Conservation (phyloP, 768 basidiomycete species). For the Mycena albidolilacea region DNA sequence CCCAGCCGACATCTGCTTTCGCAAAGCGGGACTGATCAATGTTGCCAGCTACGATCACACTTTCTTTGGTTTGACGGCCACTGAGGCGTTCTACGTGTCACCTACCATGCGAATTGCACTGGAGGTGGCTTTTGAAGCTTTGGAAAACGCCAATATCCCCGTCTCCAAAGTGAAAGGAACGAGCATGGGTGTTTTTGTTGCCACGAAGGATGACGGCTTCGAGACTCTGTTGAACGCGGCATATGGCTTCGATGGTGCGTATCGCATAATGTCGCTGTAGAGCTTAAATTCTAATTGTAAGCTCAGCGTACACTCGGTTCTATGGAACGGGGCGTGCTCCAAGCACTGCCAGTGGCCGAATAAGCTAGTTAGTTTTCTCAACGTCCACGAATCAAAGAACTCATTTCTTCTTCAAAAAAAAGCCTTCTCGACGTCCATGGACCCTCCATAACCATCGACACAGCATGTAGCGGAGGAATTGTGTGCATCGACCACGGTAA, state of each 20-base stretch:
- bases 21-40: slow-evolving; percentile 32
- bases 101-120: slow-evolving; percentile 37
- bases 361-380: slow-evolving; percentile 38
- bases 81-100: slow-evolving; percentile 38
- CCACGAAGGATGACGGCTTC: slow-evolving; percentile 36
- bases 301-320: slow-evolving; percentile 35
- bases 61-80: slow-evolving; percentile 39
- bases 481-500: slow-evolving; percentile 38
- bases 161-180: slow-evolving; percentile 34
- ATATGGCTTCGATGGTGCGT: slow-evolving; percentile 36
- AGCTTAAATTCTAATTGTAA: background rate
- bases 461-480: slow-evolving; percentile 39
- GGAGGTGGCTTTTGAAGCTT: slow-evolving; percentile 37
- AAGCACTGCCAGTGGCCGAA: slow-evolving; percentile 33
- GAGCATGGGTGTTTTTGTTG: slow-evolving; percentile 32
- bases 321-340: slow-evolving; percentile 38
- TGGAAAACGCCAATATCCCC: slow-evolving; percentile 40
- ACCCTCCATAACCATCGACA: slow-evolving; percentile 38
- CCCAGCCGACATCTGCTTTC: slow-evolving; percentile 30
- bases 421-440: slow-evolving; percentile 40
- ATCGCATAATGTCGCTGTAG: background rate
- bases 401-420: background rate
- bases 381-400: background rate
- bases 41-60: slow-evolving; percentile 32
- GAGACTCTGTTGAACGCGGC: slow-evolving; percentile 33